Evolutionary conservation across 352 stramenopile genomes (phyloP).

Genomic region (Phytophthora niederhauseri): DNA sequence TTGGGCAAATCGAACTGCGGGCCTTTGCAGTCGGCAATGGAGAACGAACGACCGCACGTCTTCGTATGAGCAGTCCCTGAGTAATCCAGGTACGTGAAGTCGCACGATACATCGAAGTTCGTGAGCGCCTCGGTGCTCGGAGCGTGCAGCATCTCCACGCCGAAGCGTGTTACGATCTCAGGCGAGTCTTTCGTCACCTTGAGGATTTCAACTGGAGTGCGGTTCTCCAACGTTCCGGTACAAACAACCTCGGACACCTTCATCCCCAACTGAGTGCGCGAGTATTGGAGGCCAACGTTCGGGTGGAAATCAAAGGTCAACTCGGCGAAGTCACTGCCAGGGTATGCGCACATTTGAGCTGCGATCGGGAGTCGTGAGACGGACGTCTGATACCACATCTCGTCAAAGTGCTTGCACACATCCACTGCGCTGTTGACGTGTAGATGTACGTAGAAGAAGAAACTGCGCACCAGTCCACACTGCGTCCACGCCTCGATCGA

Average conservation of each 20-base stretch:
- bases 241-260: constrained; percentile 53
- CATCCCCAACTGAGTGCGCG: constrained; percentile 35
- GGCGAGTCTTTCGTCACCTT: constrained; percentile 34
- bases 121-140: constrained; percentile 45
- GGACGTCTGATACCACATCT: constrained; percentile 76
- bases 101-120: constrained; percentile 53
- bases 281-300: constrained; percentile 44
- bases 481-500: background rate
- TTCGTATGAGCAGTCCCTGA: constrained; percentile 27
- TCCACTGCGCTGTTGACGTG: constrained; percentile 51
- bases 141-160: constrained; percentile 53
- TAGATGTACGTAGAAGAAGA: constrained; percentile 53
- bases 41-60: constrained; percentile 51
- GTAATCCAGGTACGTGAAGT: constrained; percentile 55
- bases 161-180: constrained; percentile 62
- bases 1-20: constrained; percentile 51
- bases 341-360: constrained; percentile 51
- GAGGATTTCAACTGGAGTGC: constrained; percentile 42
- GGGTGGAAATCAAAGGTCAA: constrained; percentile 70
- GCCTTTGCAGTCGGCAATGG: constrained; percentile 60
- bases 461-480: background rate
- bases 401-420: constrained; percentile 57
- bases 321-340: constrained; percentile 64
- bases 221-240: constrained; percentile 36
- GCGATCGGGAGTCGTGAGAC: constrained; percentile 36